Percentiles rank a stretch among this genome's conserved stretches.
These are phyloP conservation scores for Parathielavia appendiculata DNA, from an alignment of 495 filamentous ascomycete genomes.

Conservation along the genomic window DNA sequence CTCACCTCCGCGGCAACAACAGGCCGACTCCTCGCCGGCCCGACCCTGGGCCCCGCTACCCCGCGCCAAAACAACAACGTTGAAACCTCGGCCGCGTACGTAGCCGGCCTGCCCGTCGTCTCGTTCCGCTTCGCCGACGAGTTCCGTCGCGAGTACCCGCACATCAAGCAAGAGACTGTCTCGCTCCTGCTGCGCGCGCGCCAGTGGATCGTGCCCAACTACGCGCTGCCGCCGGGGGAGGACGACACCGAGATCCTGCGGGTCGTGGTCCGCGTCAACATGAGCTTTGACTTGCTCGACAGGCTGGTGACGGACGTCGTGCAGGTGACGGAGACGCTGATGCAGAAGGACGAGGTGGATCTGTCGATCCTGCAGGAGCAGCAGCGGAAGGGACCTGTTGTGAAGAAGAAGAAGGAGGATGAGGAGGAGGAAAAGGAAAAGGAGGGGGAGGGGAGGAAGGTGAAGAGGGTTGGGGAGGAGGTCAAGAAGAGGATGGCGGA, in stretches of 20 bases:
- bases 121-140: constrained; percentile 61
- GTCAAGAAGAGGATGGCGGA: constrained; percentile 44
- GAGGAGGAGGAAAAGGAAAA: constrained; percentile 17
- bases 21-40: too few relatives aligned
- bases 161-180: constrained; percentile 62
- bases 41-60: neutral
- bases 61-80: constrained; percentile 17
- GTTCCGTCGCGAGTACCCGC: constrained; percentile 58
- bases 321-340: constrained; percentile 53
- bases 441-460: constrained; percentile 24
- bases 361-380: constrained; percentile 39
- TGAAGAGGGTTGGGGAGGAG: constrained; percentile 8
- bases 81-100: constrained; percentile 57
- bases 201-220: constrained; percentile 75
- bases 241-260: constrained; percentile 63
- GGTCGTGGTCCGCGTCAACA: constrained; percentile 63
- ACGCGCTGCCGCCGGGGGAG: constrained; percentile 61
- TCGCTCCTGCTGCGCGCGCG: constrained; percentile 60
- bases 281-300: constrained; percentile 65
- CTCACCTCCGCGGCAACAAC: constrained; percentile 2
- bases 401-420: constrained; percentile 28
- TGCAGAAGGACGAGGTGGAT: constrained; percentile 47
- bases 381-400: constrained; percentile 17
- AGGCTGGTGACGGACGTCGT: constrained; percentile 53
- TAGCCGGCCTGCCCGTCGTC: constrained; percentile 65